Percentiles rank a stretch among this genome's conserved stretches.
Conservation (phyloP, 2,329 filamentous ascomycete species). For the Aspergillaceae sp. region DNA sequence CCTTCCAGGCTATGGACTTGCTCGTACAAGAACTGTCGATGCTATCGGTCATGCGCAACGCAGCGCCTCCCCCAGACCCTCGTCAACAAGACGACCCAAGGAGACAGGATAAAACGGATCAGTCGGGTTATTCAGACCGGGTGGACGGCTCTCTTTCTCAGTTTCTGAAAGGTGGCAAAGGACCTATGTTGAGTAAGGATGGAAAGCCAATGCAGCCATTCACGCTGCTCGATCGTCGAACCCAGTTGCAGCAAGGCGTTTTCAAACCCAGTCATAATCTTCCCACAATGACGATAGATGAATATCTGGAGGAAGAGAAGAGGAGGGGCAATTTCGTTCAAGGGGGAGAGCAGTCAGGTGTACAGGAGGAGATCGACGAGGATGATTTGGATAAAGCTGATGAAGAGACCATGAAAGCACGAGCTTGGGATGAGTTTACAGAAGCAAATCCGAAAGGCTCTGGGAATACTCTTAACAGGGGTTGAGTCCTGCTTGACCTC, state of each 20-base stretch:
- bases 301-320: conserved; percentile 89
- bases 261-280: conserved; percentile 88
- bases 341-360: conserved; percentile 66
- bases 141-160: conserved; percentile 58
- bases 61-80: conserved; percentile 32
- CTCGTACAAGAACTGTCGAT: conserved; percentile 78
- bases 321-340: conserved; percentile 80
- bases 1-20: conserved; percentile 81
- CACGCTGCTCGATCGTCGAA: conserved; percentile 68
- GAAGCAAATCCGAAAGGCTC: conserved; percentile 72
- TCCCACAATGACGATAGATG: conserved; percentile 95
- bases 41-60: conserved; percentile 59
- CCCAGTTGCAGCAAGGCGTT: conserved; percentile 68
- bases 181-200: conserved; percentile 65
- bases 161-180: conserved; percentile 39
- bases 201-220: conserved; percentile 89
- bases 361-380: conserved; percentile 68
- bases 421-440: conserved; percentile 89
- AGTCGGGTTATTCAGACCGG: conserved; percentile 59
- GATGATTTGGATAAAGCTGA: conserved; percentile 85
- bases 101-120: conserved; percentile 41
- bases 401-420: conserved; percentile 82
- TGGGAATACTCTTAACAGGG: conserved; percentile 43
- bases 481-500: conserved; percentile 18
- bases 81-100: conserved; percentile 29